Evolutionary conservation across 116 monocot species (phyloP), one percentile per base, ranked within the genome.

Genomic region (Dioscorea cayenensis): DNA sequence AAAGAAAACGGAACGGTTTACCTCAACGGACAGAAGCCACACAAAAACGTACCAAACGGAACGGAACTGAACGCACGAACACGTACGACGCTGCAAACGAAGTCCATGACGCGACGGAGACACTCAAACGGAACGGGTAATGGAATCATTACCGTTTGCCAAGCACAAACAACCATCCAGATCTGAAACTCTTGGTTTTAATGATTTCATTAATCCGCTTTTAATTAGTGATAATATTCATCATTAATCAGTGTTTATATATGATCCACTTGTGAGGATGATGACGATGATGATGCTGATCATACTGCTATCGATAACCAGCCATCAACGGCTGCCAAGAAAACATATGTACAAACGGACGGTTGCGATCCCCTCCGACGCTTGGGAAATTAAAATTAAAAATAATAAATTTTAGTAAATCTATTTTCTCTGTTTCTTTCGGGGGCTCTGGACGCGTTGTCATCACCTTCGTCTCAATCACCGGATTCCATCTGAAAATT

Each of bases 311-410:
- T 21, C 59, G 20, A 19, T 19, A 21, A 3, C 59, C 17, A 21
- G n/a, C 59, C 17, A 59, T 59, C 59, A 59, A 59, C 59, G 59
- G 59, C 59, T 58, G 70, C 29, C 63, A 69, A 62, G 72, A 62
- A 78, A 72, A 19, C 22, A 16, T 67, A 67, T 78, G 48, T 78
- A 72, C 72, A 78, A 25, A 49, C 17, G 71, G 71, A 71, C 71
- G 71, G 71, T 20, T 43, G 36, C 21, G 71, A 65, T 77, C 49
- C 66, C 48, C 6, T 19, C 64, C 35, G 22, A 27, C 11, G 71
- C 51, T 50, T 5, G 13, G 58, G 32, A 58, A 71, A 49, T 49
- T 69, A 61, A 69, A 62, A 32, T 32, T 32, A 32, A 32, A 49
- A 23, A 6, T 60, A 5, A 43, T 60, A 63, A 23, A 20, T 11